Conservation (phyloP, 2,329 filamentous ascomycete species). For the Fusarium liriodendri region DNA sequence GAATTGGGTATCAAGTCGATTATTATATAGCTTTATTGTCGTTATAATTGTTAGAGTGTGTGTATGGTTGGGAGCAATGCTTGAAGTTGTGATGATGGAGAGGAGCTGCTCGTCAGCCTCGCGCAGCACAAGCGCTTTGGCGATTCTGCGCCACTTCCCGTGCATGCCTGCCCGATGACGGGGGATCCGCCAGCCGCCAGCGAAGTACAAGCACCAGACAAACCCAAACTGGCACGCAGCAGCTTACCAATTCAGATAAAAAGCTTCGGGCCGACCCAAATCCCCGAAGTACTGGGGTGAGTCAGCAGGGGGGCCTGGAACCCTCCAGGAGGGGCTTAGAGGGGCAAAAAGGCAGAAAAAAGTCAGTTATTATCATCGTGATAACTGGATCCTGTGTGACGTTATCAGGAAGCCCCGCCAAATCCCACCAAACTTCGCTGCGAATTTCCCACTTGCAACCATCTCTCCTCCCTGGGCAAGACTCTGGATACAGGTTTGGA, state of each 20-base stretch:
- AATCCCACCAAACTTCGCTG: constrained; percentile 38
- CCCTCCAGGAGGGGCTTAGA: constrained; percentile 30
- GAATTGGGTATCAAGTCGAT: neutral
- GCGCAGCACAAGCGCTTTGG: constrained; percentile 8
- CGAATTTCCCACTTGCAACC: constrained; percentile 36
- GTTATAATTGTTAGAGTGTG: neutral
- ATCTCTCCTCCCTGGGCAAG: constrained; percentile 1
- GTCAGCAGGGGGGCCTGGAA: constrained; percentile 23
- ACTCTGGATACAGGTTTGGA: neutral
- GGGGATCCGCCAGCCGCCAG: neutral
- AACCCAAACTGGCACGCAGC: constrained; percentile 11
- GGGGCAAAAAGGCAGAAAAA: constrained; percentile 33
- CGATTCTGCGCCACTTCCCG: constrained; percentile 24
- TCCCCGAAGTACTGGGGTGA: neutral
- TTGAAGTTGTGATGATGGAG: constrained; percentile 4
- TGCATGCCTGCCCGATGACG: constrained; percentile 1
- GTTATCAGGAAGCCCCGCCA: constrained; percentile 45
- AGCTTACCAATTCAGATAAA: neutral
- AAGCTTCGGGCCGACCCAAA: neutral
- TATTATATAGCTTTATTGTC: neutral
- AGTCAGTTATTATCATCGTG: constrained; percentile 38
- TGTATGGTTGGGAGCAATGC: neutral
- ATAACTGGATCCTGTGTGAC: constrained; percentile 41
- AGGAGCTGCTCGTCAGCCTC: constrained; percentile 32
- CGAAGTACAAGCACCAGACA: neutral